phyloP scores from a whole-genome alignment of 768 basidiomycete genomes.

The Termitomyces sp. region DNA sequence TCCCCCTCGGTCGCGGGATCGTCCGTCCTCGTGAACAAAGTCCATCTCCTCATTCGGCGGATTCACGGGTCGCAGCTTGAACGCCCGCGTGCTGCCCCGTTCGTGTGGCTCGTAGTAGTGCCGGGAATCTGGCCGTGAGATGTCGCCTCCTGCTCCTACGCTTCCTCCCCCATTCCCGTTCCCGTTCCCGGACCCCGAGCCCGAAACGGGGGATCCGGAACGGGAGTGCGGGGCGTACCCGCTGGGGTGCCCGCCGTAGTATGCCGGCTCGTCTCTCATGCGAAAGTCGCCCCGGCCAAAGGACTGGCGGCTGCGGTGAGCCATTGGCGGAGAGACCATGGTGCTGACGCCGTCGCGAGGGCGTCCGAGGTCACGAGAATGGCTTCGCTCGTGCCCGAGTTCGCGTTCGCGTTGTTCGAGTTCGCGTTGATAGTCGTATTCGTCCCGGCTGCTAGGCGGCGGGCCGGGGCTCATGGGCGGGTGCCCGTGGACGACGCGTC shows the following conservation, averaged over 20 bases:
- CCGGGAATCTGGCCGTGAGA: slow-evolving; percentile 52
- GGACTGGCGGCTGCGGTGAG: slow-evolving; percentile 30
- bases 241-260: slow-evolving; percentile 26
- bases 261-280: slow-evolving; percentile 25
- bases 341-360: slow-evolving; percentile 20
- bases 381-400: slow-evolving; percentile 24
- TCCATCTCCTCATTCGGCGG: slow-evolving; percentile 47
- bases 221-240: slow-evolving; percentile 43
- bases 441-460: slow-evolving; percentile 52
- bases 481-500: slow-evolving; percentile 56
- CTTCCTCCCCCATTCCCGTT: not conserved
- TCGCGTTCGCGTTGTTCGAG: slow-evolving; percentile 49
- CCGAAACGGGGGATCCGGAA: slow-evolving; percentile 57
- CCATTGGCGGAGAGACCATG: slow-evolving; percentile 40
- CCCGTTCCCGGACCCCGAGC: slow-evolving; percentile 43
- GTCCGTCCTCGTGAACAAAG: slow-evolving; percentile 52
- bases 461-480: slow-evolving; percentile 65
- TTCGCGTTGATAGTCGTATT: slow-evolving; percentile 46
- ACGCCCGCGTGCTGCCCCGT: slow-evolving; percentile 32
- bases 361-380: slow-evolving; percentile 26
- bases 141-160: slow-evolving; percentile 26
- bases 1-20: slow-evolving; percentile 38
- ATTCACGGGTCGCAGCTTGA: slow-evolving; percentile 49
- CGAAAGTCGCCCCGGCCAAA: slow-evolving; percentile 26
- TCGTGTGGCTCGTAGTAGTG: slow-evolving; percentile 48